Conservation (phyloP, 352 stramenopile species). For the Aphanomyces cochlioides region DNA sequence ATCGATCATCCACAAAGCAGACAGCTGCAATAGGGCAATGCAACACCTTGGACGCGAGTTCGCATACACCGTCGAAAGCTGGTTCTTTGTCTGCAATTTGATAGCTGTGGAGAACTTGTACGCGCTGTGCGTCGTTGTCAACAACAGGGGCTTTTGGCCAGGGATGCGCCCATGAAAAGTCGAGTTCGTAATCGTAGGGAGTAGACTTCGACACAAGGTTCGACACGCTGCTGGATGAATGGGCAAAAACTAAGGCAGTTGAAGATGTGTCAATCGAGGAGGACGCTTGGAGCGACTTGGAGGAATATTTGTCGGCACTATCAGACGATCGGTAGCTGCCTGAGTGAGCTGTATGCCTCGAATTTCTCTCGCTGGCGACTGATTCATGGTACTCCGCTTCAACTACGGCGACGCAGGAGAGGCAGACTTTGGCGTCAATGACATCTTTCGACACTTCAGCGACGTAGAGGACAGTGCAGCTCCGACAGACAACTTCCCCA, state of each 20-base stretch:
- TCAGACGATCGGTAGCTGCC: background rate
- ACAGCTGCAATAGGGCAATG: constrained; percentile 83
- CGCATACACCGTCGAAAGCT: constrained; percentile 87
- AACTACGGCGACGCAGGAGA: constrained; percentile 10
- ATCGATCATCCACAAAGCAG: constrained; percentile 82
- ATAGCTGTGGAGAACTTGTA: constrained; percentile 64
- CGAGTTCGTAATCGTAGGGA: constrained; percentile 66
- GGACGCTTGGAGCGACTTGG: background rate
- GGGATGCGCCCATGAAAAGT: constrained; percentile 80
- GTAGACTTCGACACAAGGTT: background rate
- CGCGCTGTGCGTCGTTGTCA: constrained; percentile 72
- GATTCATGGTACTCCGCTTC: constrained; percentile 17
- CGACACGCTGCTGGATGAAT: background rate
- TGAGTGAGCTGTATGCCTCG: background rate
- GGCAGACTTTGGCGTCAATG: constrained; percentile 22
- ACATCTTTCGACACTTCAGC: constrained; percentile 23
- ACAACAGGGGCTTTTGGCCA: constrained; percentile 80
- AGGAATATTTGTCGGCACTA: background rate
- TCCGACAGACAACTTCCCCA: constrained; percentile 26
- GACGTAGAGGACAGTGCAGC: constrained; percentile 21
- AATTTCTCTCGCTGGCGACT: background rate
- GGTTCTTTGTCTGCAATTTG: constrained; percentile 70
- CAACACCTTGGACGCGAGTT: constrained; percentile 83
- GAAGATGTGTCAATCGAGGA: background rate
- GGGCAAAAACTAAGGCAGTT: background rate